Percentiles rank a stretch among this genome's conserved stretches.
Evolutionary conservation across 2,329 filamentous ascomycete species (phyloP).

Genomic region (Fusarium bactridioides): DNA sequence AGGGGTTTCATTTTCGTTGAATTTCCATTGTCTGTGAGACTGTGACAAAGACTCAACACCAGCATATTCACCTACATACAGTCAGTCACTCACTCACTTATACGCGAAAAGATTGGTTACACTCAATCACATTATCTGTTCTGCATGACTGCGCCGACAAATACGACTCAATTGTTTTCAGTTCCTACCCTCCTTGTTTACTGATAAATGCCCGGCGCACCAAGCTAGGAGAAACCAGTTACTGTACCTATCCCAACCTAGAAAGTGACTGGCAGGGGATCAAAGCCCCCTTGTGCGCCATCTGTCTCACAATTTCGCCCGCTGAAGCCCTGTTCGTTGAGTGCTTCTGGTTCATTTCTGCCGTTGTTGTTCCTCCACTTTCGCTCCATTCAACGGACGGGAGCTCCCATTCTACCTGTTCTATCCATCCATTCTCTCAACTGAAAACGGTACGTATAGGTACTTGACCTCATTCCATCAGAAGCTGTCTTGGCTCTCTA

Average conservation of each 20-base stretch:
- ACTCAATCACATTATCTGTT: slow-evolving; percentile 4
- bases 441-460: slow-evolving; percentile 27
- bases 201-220: slow-evolving; percentile 17
- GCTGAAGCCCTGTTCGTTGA: not conserved
- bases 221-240: slow-evolving; percentile 26
- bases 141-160: not conserved
- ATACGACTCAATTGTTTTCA: not conserved
- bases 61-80: not conserved
- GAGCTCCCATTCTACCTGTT: not conserved
- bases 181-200: slow-evolving; percentile 4
- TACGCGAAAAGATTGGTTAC: not conserved
- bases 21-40: not conserved
- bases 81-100: not conserved
- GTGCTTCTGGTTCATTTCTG: slow-evolving; percentile 21
- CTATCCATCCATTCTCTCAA: slow-evolving; percentile 9
- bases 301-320: slow-evolving; percentile 35
- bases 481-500: slow-evolving; percentile 36
- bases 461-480: slow-evolving; percentile 29
- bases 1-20: not conserved
- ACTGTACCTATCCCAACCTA: slow-evolving; percentile 6
- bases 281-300: slow-evolving; percentile 21
- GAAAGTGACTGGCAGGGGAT: slow-evolving; percentile 17
- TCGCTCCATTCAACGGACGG: slow-evolving; percentile 2
- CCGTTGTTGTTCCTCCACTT: slow-evolving; percentile 1
- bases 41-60: not conserved